Evolutionary conservation across 495 filamentous ascomycete genomes (phyloP).

Genomic region (Diplogelasinospora grovesii): DNA sequence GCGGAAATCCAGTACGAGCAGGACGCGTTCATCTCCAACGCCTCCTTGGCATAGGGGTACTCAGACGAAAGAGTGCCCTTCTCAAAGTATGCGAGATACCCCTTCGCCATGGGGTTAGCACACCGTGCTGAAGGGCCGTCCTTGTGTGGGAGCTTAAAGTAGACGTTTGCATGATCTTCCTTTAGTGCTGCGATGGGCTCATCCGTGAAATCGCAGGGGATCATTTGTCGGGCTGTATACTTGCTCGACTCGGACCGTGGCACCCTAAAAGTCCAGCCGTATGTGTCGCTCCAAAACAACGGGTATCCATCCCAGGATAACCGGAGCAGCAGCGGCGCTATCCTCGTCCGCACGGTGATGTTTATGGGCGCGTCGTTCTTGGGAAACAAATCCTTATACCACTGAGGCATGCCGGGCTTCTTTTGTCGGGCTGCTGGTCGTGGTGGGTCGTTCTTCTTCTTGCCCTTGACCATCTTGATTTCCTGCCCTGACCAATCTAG

Average conservation of each 20-base stretch:
- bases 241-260: conserved; percentile 52
- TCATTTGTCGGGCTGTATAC: conserved; percentile 64
- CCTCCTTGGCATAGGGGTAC: conserved; percentile 83
- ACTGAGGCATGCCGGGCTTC: conserved; percentile 87
- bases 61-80: conserved; percentile 79
- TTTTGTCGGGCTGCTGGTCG: conserved; percentile 79
- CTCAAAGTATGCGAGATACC: conserved; percentile 86
- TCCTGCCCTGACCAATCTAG: conserved; percentile 94
- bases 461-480: conserved; percentile 83
- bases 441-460: conserved; percentile 73
- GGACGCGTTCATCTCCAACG: conserved; percentile 94
- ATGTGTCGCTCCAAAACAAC: conserved; percentile 84
- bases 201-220: conserved; percentile 67
- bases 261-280: conserved; percentile 88
- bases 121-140: conserved; percentile 84
- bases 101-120: conserved; percentile 79
- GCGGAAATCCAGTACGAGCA: conserved; percentile 99
- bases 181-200: conserved; percentile 58
- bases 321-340: conserved; percentile 79
- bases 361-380: conserved; percentile 57
- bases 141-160: conserved; percentile 95
- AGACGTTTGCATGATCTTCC: conserved; percentile 59
- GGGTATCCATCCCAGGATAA: conserved; percentile 86
- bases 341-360: conserved; percentile 79
- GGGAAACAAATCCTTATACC: conserved; percentile 87